Evolutionary conservation across 257 asterid species (phyloP).

Genomic region (Lycium barbarum): DNA sequence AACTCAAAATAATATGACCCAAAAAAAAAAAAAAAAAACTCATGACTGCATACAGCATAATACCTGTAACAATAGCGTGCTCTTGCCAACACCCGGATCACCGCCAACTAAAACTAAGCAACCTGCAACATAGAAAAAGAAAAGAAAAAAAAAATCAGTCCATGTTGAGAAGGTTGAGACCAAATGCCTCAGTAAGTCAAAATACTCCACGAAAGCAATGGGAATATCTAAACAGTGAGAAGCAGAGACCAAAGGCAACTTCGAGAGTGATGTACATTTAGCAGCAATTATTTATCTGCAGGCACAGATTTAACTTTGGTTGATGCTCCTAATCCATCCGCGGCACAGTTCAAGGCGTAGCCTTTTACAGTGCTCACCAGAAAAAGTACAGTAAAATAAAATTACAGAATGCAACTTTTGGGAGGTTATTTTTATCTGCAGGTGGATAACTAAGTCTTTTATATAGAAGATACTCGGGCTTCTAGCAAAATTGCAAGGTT

Average conservation of each 20-base stretch:
- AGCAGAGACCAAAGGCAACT: background rate
- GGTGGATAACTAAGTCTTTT: background rate
- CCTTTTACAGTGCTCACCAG: constrained; percentile 12
- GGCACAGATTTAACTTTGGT: background rate
- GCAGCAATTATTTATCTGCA: constrained; percentile 4
- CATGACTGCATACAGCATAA: constrained; percentile 26
- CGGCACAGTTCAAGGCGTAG: background rate
- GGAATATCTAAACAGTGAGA: background rate
- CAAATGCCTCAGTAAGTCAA: background rate
- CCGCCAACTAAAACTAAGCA: constrained; percentile 94
- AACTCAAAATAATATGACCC: constrained; percentile 27
- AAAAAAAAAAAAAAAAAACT: background rate
- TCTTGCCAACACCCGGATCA: constrained; percentile 99
- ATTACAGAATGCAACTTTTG: background rate
- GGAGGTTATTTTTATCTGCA: constrained; percentile 1
- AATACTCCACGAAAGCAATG: background rate
- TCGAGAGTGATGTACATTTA: background rate
- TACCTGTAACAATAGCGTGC: constrained; percentile 94
- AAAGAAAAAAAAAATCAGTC: constrained; percentile 20
- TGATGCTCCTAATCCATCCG: constrained; percentile 10
- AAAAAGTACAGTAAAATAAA: background rate
- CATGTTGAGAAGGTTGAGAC: background rate
- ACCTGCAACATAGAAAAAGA: constrained; percentile 48
- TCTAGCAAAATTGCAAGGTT: constrained; percentile 15
- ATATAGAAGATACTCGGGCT: background rate